A percentile compares a stretch with the other conserved stretches of the same genome.
Evolutionary conservation across 805 yeast genomes (phyloP).

Genomic region (Candida coleopterorum): DNA sequence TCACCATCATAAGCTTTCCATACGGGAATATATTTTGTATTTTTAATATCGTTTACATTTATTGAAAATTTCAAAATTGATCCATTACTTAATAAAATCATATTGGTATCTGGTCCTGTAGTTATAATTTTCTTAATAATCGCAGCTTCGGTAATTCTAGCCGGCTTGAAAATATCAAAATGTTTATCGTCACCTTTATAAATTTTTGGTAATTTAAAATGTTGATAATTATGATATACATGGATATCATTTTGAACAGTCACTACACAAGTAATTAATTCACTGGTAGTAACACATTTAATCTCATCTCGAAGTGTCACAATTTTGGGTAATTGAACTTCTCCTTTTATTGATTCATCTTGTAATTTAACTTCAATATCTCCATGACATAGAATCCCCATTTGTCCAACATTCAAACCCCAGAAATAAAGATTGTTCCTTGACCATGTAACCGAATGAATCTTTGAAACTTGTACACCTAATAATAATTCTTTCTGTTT

Average conservation of each 20-base stretch:
- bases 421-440: constrained; percentile 51
- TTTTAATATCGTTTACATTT: constrained; percentile 24
- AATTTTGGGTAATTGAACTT: constrained; percentile 36
- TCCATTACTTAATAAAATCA: constrained; percentile 56
- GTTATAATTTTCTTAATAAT: constrained; percentile 27
- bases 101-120: constrained; percentile 39
- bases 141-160: constrained; percentile 39
- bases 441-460: constrained; percentile 63
- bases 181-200: constrained; percentile 35
- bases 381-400: constrained; percentile 46
- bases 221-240: constrained; percentile 53
- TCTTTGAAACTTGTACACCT: constrained; percentile 58
- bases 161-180: constrained; percentile 53
- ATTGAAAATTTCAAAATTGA: constrained; percentile 41
- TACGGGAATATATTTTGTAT: constrained; percentile 41
- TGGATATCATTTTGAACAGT: constrained; percentile 57
- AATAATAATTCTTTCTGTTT: constrained; percentile 22
- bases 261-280: constrained; percentile 63
- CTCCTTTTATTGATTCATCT: constrained; percentile 32
- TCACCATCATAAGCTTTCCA: constrained; percentile 63
- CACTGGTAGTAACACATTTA: constrained; percentile 57
- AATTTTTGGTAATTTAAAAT: constrained; percentile 43
- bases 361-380: constrained; percentile 22
- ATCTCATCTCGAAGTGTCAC: constrained; percentile 46
- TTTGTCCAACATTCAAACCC: constrained; percentile 82